Conservation (phyloP, 768 basidiomycete species). For the Russula brevipes region DNA sequence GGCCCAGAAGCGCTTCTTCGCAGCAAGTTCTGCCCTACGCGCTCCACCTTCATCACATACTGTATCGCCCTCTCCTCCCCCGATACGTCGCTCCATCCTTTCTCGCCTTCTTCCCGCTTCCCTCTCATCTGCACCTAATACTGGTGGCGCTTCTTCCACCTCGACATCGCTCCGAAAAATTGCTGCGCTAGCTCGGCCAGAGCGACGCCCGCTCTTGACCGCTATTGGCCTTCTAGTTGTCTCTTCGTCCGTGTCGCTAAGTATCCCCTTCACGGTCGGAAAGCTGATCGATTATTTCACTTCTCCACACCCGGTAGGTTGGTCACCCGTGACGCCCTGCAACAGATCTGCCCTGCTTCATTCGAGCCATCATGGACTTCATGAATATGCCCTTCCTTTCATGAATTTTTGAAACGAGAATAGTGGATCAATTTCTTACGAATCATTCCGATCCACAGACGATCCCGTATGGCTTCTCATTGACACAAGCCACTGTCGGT, state of each 20-base stretch:
- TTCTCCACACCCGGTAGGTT: constrained; percentile 58
- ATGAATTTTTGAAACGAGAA: neutral
- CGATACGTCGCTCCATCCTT: constrained; percentile 9
- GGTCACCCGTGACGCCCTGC: neutral
- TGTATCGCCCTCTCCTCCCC: neutral
- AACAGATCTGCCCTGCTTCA: neutral
- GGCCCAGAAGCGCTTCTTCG: constrained; percentile 1
- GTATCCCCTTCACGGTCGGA: constrained; percentile 88
- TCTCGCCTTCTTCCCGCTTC: constrained; percentile 18
- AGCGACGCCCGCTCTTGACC: constrained; percentile 65
- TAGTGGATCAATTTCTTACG: neutral
- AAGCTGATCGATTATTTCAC: constrained; percentile 93
- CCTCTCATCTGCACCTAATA: neutral
- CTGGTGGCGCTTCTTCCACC: constrained; percentile 37
- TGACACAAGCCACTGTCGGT: constrained; percentile 71
- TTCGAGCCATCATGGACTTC: neutral
- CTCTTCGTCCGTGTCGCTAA: constrained; percentile 90
- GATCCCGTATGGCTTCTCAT: constrained; percentile 74
- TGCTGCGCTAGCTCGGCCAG: constrained; percentile 72
- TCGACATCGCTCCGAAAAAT: constrained; percentile 72
- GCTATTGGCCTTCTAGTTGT: constrained; percentile 78
- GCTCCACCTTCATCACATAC: neutral
- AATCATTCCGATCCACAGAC: constrained; percentile 1
- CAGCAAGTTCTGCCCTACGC: neutral
- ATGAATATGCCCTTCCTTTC: neutral